Evolutionary conservation across 371 early-diverging fungal species (phyloP).

Genomic region (Amoeboaphelidium protococcarum): DNA sequence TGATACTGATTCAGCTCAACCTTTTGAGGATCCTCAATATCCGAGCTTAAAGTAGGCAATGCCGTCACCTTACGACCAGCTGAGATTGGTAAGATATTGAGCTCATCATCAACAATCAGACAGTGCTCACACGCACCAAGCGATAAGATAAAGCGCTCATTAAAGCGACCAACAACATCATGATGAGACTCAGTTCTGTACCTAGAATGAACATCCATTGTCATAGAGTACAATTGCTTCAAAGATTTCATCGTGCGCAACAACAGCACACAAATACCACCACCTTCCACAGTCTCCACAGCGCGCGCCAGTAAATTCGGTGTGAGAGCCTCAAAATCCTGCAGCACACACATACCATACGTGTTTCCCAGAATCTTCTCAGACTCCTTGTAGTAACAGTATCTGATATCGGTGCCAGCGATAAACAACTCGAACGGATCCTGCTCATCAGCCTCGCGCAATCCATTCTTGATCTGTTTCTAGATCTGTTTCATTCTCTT

Average conservation of each 20-base stretch:
- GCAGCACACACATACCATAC: slow-evolving; percentile 92
- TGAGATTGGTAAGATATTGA: slow-evolving; percentile 58
- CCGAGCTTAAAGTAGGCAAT: slow-evolving; percentile 2
- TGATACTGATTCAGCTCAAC: slow-evolving; percentile 51
- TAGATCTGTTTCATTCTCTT: slow-evolving; percentile 84
- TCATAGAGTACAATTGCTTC: slow-evolving; percentile 87
- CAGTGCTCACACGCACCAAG: slow-evolving; percentile 70
- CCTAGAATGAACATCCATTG: slow-evolving; percentile 88
- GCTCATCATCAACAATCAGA: slow-evolving; percentile 83
- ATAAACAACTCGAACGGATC: slow-evolving; percentile 92
- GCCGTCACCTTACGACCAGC: neutral
- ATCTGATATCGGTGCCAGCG: slow-evolving; percentile 76
- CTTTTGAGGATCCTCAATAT: slow-evolving; percentile 27
- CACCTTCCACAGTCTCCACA: slow-evolving; percentile 97
- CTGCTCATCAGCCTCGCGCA: slow-evolving; percentile 62
- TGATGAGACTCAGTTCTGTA: slow-evolving; percentile 79
- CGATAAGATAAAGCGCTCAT: slow-evolving; percentile 88
- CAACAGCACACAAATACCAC: slow-evolving; percentile 83
- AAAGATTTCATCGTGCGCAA: slow-evolving; percentile 77
- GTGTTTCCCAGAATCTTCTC: slow-evolving; percentile 96
- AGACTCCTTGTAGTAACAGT: slow-evolving; percentile 94
- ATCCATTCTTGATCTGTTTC: slow-evolving; percentile 61
- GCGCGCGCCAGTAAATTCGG: slow-evolving; percentile 92
- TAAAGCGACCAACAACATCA: slow-evolving; percentile 85
- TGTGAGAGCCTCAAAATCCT: slow-evolving; percentile 96